Percentiles rank a stretch among this genome's conserved stretches.
Evolutionary conservation across 106 monocot species (phyloP).

Genomic region (Dendrobium catenatum): DNA sequence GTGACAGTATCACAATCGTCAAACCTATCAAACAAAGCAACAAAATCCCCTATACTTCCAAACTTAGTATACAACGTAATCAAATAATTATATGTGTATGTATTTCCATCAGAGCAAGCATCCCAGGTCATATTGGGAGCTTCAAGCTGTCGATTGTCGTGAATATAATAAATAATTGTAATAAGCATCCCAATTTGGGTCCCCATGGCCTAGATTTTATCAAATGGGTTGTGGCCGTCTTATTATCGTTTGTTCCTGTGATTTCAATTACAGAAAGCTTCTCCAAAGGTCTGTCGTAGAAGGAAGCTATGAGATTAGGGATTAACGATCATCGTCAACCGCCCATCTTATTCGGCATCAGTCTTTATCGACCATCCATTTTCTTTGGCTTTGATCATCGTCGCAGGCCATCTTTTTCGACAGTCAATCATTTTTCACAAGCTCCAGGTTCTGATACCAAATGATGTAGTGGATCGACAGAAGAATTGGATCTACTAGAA

Average conservation of each 20-base stretch:
- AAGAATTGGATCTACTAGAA: too few species aligned
- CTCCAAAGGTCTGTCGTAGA: constrained; percentile 46
- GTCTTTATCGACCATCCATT: too few species aligned
- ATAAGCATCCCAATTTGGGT: constrained; percentile 42
- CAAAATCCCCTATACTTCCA: constrained; percentile 39
- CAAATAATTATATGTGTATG: constrained; percentile 56
- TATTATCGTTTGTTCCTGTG: constrained; percentile 42
- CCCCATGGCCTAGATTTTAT: constrained; percentile 52
- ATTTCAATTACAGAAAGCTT: constrained; percentile 49
- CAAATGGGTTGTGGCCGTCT: constrained; percentile 57
- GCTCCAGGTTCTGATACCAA: too few species aligned
- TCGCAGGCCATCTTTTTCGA: too few species aligned
- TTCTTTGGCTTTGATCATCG: too few species aligned
- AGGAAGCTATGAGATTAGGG: constrained; percentile 41
- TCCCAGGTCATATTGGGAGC: constrained; percentile 32
- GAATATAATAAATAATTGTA: constrained; percentile 42
- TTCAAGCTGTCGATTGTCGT: constrained; percentile 41
- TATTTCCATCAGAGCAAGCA: constrained; percentile 31
- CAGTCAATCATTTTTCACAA: too few species aligned
- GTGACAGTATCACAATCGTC: constrained; percentile 39
- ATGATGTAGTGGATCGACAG: too few species aligned
- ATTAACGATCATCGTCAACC: not conserved
- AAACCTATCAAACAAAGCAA: constrained; percentile 45
- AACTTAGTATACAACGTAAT: constrained; percentile 74
- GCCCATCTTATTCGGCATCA: too few species aligned